These are phyloP conservation scores for Aegilops sharonensis DNA, from an alignment of 176 grass and related monocot genomes.

Conservation along the genomic window DNA sequence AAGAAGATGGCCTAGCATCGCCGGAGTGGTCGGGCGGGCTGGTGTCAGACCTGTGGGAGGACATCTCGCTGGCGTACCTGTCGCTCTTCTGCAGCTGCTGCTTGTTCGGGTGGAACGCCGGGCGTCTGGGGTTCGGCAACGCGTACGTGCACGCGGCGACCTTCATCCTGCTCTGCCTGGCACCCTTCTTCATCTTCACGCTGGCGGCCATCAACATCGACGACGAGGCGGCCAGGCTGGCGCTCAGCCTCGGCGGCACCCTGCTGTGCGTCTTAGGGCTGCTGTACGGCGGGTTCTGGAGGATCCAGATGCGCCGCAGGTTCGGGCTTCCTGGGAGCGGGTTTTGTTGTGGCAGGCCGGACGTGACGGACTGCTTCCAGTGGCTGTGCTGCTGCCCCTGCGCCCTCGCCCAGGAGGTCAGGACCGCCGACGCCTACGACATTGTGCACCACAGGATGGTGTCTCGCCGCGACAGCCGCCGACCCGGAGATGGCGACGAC, in stretches of 20 bases:
- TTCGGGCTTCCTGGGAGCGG: conserved; percentile 48
- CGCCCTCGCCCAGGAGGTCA: conserved; percentile 66
- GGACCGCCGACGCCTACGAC: conserved; percentile 67
- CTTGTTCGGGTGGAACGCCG: conserved; percentile 76
- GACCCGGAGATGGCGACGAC: not conserved
- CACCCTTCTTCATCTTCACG: conserved; percentile 84
- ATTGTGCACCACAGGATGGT: conserved; percentile 45
- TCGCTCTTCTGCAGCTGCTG: conserved; percentile 85
- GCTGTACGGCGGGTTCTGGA: conserved; percentile 86
- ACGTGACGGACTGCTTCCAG: conserved; percentile 47
- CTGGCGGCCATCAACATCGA: conserved; percentile 76
- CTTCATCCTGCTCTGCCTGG: conserved; percentile 76
- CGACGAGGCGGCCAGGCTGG: conserved; percentile 39
- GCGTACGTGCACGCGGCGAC: conserved; percentile 70
- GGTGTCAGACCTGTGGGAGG: conserved; percentile 62
- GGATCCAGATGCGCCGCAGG: conserved; percentile 81
- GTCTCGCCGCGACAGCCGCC: not conserved
- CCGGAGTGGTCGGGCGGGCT: conserved; percentile 44
- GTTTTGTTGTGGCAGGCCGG: conserved; percentile 52
- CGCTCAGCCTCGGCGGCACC: conserved; percentile 52
- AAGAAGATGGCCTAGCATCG: not conserved
- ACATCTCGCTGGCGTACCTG: conserved; percentile 68
- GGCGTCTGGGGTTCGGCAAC: conserved; percentile 71
- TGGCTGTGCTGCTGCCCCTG: conserved; percentile 79
- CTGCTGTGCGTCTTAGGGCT: conserved; percentile 61